Base-by-base conservation (phyloP, 2,329 filamentous ascomycete genomes). In the Aspergillus jensenii region DNA sequence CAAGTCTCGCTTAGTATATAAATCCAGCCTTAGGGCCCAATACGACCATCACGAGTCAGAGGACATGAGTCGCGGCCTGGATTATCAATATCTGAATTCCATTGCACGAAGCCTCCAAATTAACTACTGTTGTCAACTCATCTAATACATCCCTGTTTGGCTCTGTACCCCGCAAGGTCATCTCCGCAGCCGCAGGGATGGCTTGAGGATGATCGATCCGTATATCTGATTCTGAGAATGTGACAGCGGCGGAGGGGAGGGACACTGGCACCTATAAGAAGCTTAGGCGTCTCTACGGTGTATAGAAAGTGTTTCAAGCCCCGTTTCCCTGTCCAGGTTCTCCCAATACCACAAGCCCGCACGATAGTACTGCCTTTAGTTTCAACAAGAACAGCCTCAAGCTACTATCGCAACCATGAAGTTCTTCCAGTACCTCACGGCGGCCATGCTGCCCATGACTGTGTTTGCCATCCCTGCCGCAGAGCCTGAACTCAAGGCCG, bases 391-490 rank as follows among this genome's bases (percentile, higher is more conserved):
- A 37, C 21, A 2, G 12, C 19, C 27, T 35, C n/a, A 21, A 25
- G 17, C 3, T 4, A 19, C 17, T 33, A 53, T 5, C 6, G 15
- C 48, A 31, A 54, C 31, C 41, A 59, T 59, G 58, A 59, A 59
- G 58, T 59, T 59, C 40, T 56, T 59, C 53, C 43, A 50, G 35
- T 43, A 49, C 49, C 23, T 59, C 19, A 56, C 58, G 5, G 37
- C 48, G n/a, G 58, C 58, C 6, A 41, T 59, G 44, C 49, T 59
- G 37, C 58, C 58, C 25, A 21, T 54, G 27, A 59, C 58, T 9
- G 37, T 31, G 4, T 50, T 56, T 21, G 58, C 58, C n/a, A 43
- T 53, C 31, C 58, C 58, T 11, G 58, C 58, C 6, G 48, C 53
- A 15, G 58, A 59, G 52, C 52, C 58, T 15, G 54, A 56, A 19